A percentile compares a stretch with the other conserved stretches of the same genome.
Conservation (phyloP, 2,329 filamentous ascomycete species). For the Venturia pyrina region DNA sequence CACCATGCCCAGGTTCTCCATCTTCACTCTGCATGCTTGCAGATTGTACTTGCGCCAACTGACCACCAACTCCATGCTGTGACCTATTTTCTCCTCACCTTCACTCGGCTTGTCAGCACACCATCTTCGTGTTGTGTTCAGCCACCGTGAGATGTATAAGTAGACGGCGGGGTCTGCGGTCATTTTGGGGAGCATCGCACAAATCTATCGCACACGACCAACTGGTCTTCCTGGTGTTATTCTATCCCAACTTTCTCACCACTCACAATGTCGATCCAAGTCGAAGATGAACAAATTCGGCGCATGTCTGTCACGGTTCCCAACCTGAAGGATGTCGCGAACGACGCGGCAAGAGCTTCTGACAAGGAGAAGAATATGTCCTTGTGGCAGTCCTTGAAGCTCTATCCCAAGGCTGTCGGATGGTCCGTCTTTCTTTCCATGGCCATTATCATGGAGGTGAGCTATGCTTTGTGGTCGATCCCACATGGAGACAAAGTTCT, state of each 20-base stretch:
- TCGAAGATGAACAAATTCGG: conserved; percentile 10
- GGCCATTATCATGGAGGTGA: conserved; percentile 76
- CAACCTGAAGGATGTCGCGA: conserved; percentile 4
- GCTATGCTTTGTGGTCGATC: neutral
- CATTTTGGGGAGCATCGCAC: neutral
- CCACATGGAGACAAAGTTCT: neutral
- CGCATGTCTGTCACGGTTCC: conserved; percentile 11
- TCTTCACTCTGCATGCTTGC: neutral
- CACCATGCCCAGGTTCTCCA: neutral
- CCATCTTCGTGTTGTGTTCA: neutral
- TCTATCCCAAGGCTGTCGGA: conserved; percentile 77
- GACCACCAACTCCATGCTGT: neutral
- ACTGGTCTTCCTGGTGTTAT: too few relatives aligned
- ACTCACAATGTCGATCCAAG: neutral
- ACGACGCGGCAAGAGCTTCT: conserved; percentile 7
- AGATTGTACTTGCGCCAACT: neutral
- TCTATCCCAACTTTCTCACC: neutral
- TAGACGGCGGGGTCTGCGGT: neutral
- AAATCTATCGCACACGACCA: neutral
- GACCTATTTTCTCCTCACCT: neutral
- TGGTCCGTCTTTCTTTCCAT: conserved; percentile 86
- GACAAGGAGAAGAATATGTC: conserved; percentile 42
- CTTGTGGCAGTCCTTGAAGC: conserved; percentile 62
- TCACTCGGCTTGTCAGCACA: neutral
- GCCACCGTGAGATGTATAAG: neutral